Conservation (phyloP, 768 basidiomycete species). For the Pseudohyphozyma bogoriensis region DNA sequence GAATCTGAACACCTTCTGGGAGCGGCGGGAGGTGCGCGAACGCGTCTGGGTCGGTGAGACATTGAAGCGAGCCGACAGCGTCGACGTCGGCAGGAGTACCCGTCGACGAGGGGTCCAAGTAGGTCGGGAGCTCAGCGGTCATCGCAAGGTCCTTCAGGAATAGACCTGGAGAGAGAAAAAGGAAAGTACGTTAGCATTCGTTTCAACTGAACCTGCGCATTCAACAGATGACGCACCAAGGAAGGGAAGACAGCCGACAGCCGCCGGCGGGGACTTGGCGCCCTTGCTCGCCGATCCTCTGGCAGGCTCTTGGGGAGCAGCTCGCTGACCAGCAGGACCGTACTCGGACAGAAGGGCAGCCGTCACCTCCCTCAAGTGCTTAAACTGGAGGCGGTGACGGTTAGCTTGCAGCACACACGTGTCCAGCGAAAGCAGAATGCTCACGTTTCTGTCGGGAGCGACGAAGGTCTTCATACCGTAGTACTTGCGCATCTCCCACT, state of each 20-base stretch:
- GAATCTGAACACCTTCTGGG: constrained; percentile 10
- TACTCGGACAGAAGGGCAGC: constrained; percentile 21
- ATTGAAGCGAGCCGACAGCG: constrained; percentile 9
- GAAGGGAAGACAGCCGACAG: constrained; percentile 30
- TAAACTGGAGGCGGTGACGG: constrained; percentile 7
- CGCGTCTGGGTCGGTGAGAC: constrained; percentile 15
- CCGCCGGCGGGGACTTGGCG: not conserved
- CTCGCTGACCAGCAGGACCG: constrained; percentile 11
- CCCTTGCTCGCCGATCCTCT: not conserved
- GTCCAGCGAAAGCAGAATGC: constrained; percentile 19
- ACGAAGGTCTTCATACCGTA: constrained; percentile 60
- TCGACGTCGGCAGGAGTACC: constrained; percentile 17
- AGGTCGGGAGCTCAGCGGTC: constrained; percentile 30
- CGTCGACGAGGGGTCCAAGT: constrained; percentile 31
- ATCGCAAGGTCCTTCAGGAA: constrained; percentile 31
- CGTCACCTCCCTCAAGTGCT: constrained; percentile 22
- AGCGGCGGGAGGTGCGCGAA: constrained; percentile 24
- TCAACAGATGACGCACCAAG: constrained; percentile 16
- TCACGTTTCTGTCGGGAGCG: constrained; percentile 58
- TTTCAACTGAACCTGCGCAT: not conserved
- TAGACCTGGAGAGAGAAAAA: constrained; percentile 13
- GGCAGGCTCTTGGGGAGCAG: not conserved
- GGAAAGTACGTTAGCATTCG: not conserved
- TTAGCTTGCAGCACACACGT: not conserved
- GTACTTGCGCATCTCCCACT: constrained; percentile 63